Base-by-base conservation (phyloP, 352 stramenopile genomes). In the Phytophthora constricta region DNA sequence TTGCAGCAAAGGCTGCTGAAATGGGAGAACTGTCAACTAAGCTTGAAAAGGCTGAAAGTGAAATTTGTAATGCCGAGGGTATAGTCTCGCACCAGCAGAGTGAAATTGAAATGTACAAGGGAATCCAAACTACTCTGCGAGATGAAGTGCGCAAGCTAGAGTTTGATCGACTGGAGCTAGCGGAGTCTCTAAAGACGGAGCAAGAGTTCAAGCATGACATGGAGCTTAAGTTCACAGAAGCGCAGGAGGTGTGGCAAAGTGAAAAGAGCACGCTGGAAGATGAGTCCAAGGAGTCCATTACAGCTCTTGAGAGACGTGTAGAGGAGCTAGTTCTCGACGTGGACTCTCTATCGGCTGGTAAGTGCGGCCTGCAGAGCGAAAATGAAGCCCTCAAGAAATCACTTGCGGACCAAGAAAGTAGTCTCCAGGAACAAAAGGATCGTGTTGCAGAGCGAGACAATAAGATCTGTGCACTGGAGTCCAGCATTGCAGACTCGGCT, bases 31-130 rank as follows among this genome's bases (percentile, higher is more conserved):
- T 75, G 33, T 59, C 58, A 28, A 39, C 43, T 11, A 71, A 65
- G 41, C 59, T 74, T 43, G 58, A 72, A 25, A 62, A 70, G 28
- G 47, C 60, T 11, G 41, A 48, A 37, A 54, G 25, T 20, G 43
- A 70, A 13, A 61, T 76, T 65, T 56, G 54, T 42, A 45, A 70
- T 34, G 49, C 61, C 66, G 57, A 77, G 76, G 33, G 11, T 20
- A 55, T 28, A 13, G 45, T 16, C 25, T 62, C 42, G 11, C 50
- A 42, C 14, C 56, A 70, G 47, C 27, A 27, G 20, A 58, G 70
- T 34, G 68, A 77, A 56, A 68, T 77, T 11, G 23, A 50, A 11
- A 70, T 75, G 68, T 65, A 75, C 64, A 68, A 75, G 42, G 61
- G 53, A 7, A 76, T 68, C 14, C 57, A 75, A 22, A 51, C 52